phyloP scores from a whole-genome alignment of 2,329 filamentous ascomycete genomes.

The Leptosphaerulina australis region DNA sequence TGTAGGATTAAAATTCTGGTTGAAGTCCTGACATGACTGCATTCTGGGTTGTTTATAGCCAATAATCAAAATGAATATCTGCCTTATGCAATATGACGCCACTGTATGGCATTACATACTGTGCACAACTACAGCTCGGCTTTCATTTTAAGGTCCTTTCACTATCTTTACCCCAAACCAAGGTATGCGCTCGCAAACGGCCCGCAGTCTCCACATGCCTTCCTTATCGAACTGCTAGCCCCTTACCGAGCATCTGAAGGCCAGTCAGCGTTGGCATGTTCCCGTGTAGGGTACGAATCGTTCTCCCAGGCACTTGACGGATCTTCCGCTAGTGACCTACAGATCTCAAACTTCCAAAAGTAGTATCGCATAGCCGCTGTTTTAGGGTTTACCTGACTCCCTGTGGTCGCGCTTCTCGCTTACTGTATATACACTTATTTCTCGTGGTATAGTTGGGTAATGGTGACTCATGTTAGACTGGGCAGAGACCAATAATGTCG shows the following conservation, averaged over 20 bases:
- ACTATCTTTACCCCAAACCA: background rate
- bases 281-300: slow-evolving; percentile 4
- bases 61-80: background rate
- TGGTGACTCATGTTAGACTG: background rate
- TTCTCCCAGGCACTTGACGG: slow-evolving; percentile 7
- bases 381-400: background rate
- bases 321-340: slow-evolving; percentile 5
- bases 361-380: background rate
- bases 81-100: background rate
- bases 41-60: slow-evolving; percentile 2
- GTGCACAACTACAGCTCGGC: background rate
- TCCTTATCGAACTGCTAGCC: slow-evolving; percentile 2
- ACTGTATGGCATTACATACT: slow-evolving; percentile 4
- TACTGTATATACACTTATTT: background rate
- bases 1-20: background rate
- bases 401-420: background rate
- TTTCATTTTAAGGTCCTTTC: background rate
- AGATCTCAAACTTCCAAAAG: background rate
- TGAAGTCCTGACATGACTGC: background rate
- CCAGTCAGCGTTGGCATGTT: background rate
- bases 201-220: slow-evolving; percentile 12
- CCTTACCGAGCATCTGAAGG: background rate
- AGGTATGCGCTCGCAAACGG: background rate
- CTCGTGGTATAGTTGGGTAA: background rate
- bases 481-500: background rate